Conservation (phyloP, 208 protist species). For the Blastocrithidia nonstop region DNA sequence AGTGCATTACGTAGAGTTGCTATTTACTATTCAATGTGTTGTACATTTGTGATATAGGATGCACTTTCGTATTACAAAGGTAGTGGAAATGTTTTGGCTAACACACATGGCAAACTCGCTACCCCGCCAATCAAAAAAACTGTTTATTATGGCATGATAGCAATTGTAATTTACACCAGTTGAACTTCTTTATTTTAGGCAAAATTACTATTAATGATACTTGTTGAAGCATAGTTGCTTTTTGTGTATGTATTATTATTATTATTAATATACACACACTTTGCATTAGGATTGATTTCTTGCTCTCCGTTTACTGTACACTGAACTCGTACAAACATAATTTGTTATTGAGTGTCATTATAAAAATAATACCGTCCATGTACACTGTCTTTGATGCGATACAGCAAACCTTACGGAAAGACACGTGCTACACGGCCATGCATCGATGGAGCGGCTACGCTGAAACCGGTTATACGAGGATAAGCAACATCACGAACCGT, state of each 20-base stretch:
- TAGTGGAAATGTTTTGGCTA: too few relatives aligned
- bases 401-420: conserved; percentile 32
- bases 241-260: too few relatives aligned
- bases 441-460: conserved; percentile 15
- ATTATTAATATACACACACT: too few relatives aligned
- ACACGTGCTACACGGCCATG: conserved; percentile 11
- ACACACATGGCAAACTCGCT: too few relatives aligned
- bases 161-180: conserved; percentile 21
- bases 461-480: conserved; percentile 11
- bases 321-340: conserved; percentile 37
- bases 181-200: too few relatives aligned
- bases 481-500: conserved; percentile 16
- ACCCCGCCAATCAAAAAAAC: conserved; percentile 30
- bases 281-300: too few relatives aligned
- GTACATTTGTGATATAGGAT: too few relatives aligned
- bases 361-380: conserved; percentile 37
- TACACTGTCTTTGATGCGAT: conserved; percentile 16
- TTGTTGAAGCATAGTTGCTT: too few relatives aligned
- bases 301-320: too few relatives aligned
- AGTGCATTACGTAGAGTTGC: conserved; percentile 10
- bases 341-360: conserved; percentile 49
- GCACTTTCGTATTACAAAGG: too few relatives aligned
- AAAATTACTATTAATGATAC: too few relatives aligned
- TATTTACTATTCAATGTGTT: too few relatives aligned
- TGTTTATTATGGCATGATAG: conserved; percentile 39